Base-by-base conservation (phyloP, 257 asterid genomes). In the Solanum etuberosum region DNA sequence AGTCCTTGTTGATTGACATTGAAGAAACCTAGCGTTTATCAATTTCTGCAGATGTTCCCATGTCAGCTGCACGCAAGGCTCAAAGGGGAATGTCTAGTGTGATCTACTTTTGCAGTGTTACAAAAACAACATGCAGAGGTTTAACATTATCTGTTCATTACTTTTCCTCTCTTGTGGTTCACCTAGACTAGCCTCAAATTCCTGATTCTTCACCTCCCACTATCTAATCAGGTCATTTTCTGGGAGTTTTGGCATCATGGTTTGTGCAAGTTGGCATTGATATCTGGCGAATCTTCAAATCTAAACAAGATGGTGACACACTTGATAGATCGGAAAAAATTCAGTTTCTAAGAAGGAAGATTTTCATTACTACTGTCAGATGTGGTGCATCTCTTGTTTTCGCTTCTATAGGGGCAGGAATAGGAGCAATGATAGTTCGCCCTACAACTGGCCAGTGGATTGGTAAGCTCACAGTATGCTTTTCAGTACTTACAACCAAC, bases 391-490 rank as follows among this genome's bases (percentile, higher is more conserved):
- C 98, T 0, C 96, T 95, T 46, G 51, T 95, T 77, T 96, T 94
- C 48, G 98, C 98, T 43, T 94, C 99, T 42, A 87, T 95, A 34
- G 98, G 99, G 73, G 99, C 98, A 35, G 99, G 99, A 21, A 86
- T 97, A 4, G 98, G 98, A 57, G 98, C 98, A 32, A 35, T 87
- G 1, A 70, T 94, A 13, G 16, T 95, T 59, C 93, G 93, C 29
- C 99, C 99, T 85, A 87, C 98, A 13, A 67, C 93, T 21, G 98
- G 99, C 68, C 99, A 96, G 90, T 95, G 99, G 98, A 93, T 96
- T 21, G 98, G 98, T 96, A 91, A 46, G 91, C 31, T 21, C 85
- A 48, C 57, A 12, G 13, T 34, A 51, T 43, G 23, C 7, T 20
- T 54, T 37, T 42, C 32, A 40, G 7, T 31, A 63, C 76, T 13